phyloP scores from a whole-genome alignment of 148 eudicot genomes.

The Rhododendron simsii region DNA sequence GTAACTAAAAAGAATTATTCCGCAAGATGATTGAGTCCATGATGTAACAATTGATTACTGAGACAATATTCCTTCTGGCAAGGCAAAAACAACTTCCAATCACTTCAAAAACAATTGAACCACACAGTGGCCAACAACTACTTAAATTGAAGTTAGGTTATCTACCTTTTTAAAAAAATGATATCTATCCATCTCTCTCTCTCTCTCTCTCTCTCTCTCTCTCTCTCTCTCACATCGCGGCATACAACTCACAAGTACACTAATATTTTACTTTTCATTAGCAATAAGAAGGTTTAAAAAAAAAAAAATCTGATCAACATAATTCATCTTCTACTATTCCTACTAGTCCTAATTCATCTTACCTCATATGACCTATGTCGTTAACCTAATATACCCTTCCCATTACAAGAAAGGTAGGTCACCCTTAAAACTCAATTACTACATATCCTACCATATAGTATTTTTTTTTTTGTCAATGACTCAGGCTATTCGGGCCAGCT shows the following conservation, averaged over 20 bases:
- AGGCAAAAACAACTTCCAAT: not conserved
- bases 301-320: not conserved
- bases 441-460: not conserved
- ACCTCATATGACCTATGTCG: not conserved
- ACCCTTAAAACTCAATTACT: not conserved
- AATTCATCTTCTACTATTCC: not conserved
- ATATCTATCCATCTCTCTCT: not conserved
- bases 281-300: not conserved
- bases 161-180: not conserved
- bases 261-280: not conserved
- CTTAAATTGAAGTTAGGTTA: not conserved
- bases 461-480: not conserved
- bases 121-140: not conserved
- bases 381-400: not conserved
- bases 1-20: not conserved
- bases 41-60: not conserved
- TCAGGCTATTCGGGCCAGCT: not conserved
- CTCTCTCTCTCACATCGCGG: not conserved
- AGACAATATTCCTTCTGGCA: not conserved
- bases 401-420: not conserved
- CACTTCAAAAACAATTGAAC: not conserved
- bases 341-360: not conserved
- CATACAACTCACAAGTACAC: not conserved
- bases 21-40: not conserved
- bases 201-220: not conserved